These are phyloP conservation scores for Casaregolazyma lundiana DNA, from an alignment of 1,139 yeast species.

Conservation along the genomic window DNA sequence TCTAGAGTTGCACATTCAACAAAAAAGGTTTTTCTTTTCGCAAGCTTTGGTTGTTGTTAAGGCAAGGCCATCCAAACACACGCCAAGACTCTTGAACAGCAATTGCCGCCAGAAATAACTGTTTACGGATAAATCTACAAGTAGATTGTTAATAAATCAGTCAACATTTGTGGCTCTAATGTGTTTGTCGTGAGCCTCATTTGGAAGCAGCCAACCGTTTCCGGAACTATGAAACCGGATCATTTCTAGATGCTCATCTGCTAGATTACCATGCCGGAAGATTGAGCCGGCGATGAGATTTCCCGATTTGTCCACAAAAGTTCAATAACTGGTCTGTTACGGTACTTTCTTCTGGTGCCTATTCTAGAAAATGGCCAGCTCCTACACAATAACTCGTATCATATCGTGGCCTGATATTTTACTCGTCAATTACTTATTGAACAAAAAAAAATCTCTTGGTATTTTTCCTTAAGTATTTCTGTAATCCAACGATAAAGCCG, in stretches of 20 bases:
- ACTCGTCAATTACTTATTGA: neutral
- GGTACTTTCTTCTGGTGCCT: neutral
- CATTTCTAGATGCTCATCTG: neutral
- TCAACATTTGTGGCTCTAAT: neutral
- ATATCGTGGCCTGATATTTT: conserved; percentile 1
- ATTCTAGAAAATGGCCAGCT: conserved; percentile 1
- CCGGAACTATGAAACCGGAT: too few relatives aligned
- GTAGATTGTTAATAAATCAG: too few relatives aligned
- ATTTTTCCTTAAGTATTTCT: neutral
- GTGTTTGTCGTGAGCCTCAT: neutral
- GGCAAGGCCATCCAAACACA: neutral
- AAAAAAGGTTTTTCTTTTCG: neutral
- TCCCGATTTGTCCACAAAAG: neutral
- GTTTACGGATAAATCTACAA: too few relatives aligned
- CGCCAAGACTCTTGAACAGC: neutral
- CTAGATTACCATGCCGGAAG: neutral
- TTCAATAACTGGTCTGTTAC: neutral
- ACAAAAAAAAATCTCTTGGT: neutral
- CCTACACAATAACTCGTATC: neutral
- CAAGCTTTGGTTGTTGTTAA: neutral
- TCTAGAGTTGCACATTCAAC: neutral
- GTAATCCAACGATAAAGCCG: neutral
- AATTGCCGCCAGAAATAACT: too few relatives aligned
- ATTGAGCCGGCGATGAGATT: neutral
- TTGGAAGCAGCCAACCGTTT: neutral